Evolutionary conservation across 192 early-diverging fungal species (phyloP).

Genomic region (Coemansia furcata): DNA sequence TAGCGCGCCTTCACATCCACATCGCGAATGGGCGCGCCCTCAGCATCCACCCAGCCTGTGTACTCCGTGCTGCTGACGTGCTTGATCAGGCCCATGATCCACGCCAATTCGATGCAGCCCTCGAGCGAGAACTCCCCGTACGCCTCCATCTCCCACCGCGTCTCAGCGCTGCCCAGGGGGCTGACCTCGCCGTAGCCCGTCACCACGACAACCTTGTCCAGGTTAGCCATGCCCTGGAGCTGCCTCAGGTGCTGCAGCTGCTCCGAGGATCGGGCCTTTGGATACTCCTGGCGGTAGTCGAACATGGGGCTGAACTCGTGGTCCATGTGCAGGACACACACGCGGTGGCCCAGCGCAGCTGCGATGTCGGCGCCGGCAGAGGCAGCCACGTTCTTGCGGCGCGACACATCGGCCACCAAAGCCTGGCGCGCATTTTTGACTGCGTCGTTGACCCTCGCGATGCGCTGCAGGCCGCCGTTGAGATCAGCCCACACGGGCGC

Average conservation of each 20-base stretch:
- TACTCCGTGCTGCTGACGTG: constrained; percentile 60
- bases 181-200: constrained; percentile 94
- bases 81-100: constrained; percentile 96
- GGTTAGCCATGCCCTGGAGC: constrained; percentile 73
- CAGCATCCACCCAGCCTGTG: constrained; percentile 83
- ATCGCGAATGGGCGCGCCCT: constrained; percentile 81
- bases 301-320: constrained; percentile 62
- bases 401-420: background rate
- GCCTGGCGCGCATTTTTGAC: constrained; percentile 6
- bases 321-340: constrained; percentile 15
- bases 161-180: constrained; percentile 86
- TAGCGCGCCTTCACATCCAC: constrained; percentile 86
- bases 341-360: background rate
- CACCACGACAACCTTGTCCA: constrained; percentile 89
- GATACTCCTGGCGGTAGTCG: constrained; percentile 85
- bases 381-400: constrained; percentile 1
- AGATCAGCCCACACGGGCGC: constrained; percentile 95
- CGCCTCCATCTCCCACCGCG: constrained; percentile 97
- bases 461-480: constrained; percentile 88
- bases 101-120: constrained; percentile 92
- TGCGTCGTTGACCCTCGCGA: constrained; percentile 43
- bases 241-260: constrained; percentile 62
- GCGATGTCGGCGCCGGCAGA: constrained; percentile 23
- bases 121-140: constrained; percentile 60
- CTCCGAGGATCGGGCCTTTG: constrained; percentile 60